Conservation (phyloP, 176 grass and related monocot genomes). For the Zea mays region DNA sequence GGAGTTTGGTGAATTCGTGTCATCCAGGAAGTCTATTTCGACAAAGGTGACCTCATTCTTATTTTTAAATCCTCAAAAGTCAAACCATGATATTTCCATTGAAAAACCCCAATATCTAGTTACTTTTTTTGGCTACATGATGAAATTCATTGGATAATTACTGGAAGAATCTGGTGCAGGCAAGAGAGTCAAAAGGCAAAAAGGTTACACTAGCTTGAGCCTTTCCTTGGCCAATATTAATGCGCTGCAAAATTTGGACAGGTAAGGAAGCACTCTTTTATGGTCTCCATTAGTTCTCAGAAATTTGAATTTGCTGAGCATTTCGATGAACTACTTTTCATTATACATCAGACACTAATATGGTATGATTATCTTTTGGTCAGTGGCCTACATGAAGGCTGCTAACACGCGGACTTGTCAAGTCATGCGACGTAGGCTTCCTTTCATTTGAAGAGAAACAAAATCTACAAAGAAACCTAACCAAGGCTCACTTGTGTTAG, state of each 20-base stretch:
- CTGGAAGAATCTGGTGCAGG: constrained; percentile 54
- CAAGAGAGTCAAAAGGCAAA: constrained; percentile 89
- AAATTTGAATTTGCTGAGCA: background rate
- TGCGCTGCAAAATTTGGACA: background rate
- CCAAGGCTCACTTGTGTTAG: background rate
- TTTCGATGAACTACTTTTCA: background rate
- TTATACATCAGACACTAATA: constrained; percentile 2
- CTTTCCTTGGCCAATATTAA: background rate
- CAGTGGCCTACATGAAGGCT: background rate
- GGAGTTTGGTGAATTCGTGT: constrained; percentile 77
- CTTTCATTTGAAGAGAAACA: background rate
- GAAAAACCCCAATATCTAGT: background rate
- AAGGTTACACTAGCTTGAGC: constrained; percentile 82
- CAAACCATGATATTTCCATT: background rate
- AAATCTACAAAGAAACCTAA: background rate
- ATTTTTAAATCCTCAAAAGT: constrained; percentile 8
- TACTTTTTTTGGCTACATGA: background rate
- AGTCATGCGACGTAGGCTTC: background rate
- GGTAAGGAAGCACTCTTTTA: constrained; percentile 7
- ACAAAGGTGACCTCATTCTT: constrained; percentile 53
- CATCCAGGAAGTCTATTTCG: constrained; percentile 79
- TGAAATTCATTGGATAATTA: constrained; percentile 20
- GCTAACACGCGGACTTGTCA: background rate
- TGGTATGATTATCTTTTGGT: background rate
- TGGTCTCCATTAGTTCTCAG: background rate